Conservation (phyloP, 2,329 filamentous ascomycete species). For the Apiospora kogelbergensis region DNA sequence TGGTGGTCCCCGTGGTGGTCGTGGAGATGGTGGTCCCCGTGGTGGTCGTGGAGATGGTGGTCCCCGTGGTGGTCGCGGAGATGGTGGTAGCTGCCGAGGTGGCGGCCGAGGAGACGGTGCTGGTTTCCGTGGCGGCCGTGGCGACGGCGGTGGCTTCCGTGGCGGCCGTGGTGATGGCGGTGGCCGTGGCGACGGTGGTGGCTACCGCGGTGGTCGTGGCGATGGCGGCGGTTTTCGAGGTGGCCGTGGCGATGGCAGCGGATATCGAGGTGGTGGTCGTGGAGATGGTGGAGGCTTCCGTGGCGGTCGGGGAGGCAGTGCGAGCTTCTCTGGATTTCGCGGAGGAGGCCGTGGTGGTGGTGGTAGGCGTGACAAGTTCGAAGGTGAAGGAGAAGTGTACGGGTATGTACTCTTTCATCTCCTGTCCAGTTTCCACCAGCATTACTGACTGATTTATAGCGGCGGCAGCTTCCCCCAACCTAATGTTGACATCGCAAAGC, state of each 20-base stretch:
- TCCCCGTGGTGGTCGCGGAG: slow-evolving; percentile 1
- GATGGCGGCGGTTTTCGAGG: slow-evolving; percentile 18
- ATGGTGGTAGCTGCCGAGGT: slow-evolving; percentile 5
- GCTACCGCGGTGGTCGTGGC: slow-evolving; percentile 18
- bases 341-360: slow-evolving; percentile 21
- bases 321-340: slow-evolving; percentile 18
- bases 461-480: slow-evolving; percentile 23
- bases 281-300: slow-evolving; percentile 20
- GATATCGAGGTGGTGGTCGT: slow-evolving; percentile 15
- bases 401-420: not conserved
- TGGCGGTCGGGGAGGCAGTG: slow-evolving; percentile 22
- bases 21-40: slow-evolving; percentile 9
- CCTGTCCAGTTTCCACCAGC: not conserved
- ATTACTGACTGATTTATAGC: not conserved
- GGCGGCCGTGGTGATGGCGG: slow-evolving; percentile 22
- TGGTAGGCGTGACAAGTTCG: slow-evolving; percentile 19
- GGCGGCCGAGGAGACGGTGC: slow-evolving; percentile 13
- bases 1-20: not conserved
- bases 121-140: slow-evolving; percentile 10
- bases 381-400: slow-evolving; percentile 22
- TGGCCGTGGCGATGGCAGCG: slow-evolving; percentile 22
- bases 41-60: slow-evolving; percentile 8
- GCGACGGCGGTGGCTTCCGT: slow-evolving; percentile 13
- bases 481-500: slow-evolving; percentile 30
- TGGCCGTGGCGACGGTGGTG: slow-evolving; percentile 23